Conservation (phyloP, 2,329 filamentous ascomycete species). For the Aspergillus tamarii region DNA sequence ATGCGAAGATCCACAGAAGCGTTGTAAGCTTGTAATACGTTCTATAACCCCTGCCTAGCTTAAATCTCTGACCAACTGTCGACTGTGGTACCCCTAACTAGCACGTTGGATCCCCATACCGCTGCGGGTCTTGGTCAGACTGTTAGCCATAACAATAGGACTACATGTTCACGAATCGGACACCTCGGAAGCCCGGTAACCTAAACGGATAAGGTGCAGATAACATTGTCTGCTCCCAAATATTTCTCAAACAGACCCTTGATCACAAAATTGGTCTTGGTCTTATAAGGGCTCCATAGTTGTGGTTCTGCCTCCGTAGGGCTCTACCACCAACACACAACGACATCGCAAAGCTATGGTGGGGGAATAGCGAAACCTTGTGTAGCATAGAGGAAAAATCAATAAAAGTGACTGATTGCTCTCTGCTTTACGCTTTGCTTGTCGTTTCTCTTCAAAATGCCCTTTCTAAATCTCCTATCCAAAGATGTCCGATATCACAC, state of each 20-base stretch:
- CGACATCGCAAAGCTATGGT: not conserved
- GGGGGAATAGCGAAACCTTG: not conserved
- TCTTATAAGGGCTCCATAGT: not conserved
- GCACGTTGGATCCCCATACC: not conserved
- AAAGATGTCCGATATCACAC: constrained; percentile 10
- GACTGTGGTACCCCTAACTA: not conserved
- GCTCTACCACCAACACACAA: not conserved
- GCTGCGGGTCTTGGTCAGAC: not conserved
- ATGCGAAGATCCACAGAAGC: not conserved
- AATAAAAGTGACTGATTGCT: not conserved
- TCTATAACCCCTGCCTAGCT: not conserved
- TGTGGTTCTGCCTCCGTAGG: not conserved
- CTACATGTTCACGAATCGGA: not conserved
- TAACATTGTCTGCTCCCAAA: not conserved
- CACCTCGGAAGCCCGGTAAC: not conserved
- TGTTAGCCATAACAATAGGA: not conserved
- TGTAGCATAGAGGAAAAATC: not conserved
- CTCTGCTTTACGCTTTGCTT: not conserved
- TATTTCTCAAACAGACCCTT: not conserved
- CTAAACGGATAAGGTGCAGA: not conserved
- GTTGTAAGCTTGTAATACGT: too few species aligned
- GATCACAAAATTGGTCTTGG: not conserved
- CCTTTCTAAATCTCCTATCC: not conserved
- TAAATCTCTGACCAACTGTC: too few species aligned
- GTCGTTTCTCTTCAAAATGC: not conserved